Evolutionary conservation across 345 rosid genomes (phyloP), one percentile per base, ranked within the genome.

Genomic region (Clausena lansium): DNA sequence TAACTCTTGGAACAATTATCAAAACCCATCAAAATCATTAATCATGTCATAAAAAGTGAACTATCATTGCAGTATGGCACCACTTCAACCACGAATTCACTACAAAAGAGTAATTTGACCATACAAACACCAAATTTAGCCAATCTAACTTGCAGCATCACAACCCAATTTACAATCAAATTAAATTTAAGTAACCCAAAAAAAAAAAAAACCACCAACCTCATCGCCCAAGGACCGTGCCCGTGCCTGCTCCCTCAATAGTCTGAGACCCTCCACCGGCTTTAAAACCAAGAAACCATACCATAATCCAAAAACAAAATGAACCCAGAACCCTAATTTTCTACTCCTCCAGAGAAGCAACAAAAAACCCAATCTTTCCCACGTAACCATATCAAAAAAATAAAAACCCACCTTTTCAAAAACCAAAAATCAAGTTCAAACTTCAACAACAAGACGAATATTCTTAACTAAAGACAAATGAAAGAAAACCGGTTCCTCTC

Each of bases 201-300:
- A 45, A 81, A 60, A 35, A 52, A 60, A 50, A 67, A 62, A 28
- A 75, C 33, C 36, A 87, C 92, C 57, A 67, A 96, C 99, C 97
- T 96, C 92, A 78, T 92, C 99, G 39, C 95, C 92, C 99, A 98
- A 94, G n/a, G 98, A 90, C 71, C 89, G 92, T 77, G 92, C 76
- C 76, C 81, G 89, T 77, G 92, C 78, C 74, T 81, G 89, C 78
- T 94, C 98, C 77, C 97, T 90, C 64, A 96, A 85, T 35, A 98
- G 98, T 78, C 99, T 88, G 68, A 94, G 73, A 45, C 88, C 97
- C 54, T 74, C 81, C 60, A 81, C 97, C 28, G 93, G 91, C 76
- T 70, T 83, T n/a, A 84, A 80, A 83, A 87, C 41, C 33, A 81
- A 75, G 55, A 86, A 84, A 76, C 83, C 81, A 82, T 92, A 77